Evolutionary conservation across 305 asterid species (phyloP).

Genomic region (Petunia hybrid): DNA sequence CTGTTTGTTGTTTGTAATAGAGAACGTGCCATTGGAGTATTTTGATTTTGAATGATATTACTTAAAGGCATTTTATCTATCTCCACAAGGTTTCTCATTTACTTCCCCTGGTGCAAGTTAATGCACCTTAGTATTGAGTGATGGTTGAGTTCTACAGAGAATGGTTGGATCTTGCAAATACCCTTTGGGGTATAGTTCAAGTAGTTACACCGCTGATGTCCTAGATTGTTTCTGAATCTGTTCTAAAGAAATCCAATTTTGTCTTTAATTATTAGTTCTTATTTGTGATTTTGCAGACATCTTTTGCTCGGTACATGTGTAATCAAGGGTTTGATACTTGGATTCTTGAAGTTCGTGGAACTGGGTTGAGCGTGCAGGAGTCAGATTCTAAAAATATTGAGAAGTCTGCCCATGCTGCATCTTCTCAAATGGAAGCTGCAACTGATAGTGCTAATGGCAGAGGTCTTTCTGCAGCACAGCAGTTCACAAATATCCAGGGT

Average conservation of each 20-base stretch:
- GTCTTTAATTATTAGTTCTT: not conserved
- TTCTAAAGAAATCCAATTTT: conserved; percentile 13
- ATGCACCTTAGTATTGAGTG: not conserved
- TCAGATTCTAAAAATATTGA: conserved; percentile 62
- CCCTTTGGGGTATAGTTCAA: not conserved
- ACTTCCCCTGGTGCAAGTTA: not conserved
- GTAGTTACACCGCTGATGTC: not conserved
- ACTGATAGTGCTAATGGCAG: conserved; percentile 54
- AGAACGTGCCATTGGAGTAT: not conserved
- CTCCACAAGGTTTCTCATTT: not conserved
- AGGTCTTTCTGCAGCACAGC: conserved; percentile 47
- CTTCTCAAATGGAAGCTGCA: conserved; percentile 69
- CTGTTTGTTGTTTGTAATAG: conserved; percentile 3
- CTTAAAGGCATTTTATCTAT: conserved; percentile 5
- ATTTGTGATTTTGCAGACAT: conserved; percentile 37
- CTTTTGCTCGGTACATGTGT: conserved; percentile 50
- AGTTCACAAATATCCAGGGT: conserved; percentile 41
- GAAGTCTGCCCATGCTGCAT: conserved; percentile 58
- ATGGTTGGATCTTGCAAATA: not conserved
- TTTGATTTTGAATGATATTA: not conserved
- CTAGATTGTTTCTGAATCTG: not conserved
- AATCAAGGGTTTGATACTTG: conserved; percentile 51
- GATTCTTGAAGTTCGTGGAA: conserved; percentile 50
- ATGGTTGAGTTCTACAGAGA: not conserved
- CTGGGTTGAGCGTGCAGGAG: conserved; percentile 49